These are phyloP conservation scores for Thalassiosira allenii DNA, from an alignment of 352 stramenopile species.

Conservation along the genomic window DNA sequence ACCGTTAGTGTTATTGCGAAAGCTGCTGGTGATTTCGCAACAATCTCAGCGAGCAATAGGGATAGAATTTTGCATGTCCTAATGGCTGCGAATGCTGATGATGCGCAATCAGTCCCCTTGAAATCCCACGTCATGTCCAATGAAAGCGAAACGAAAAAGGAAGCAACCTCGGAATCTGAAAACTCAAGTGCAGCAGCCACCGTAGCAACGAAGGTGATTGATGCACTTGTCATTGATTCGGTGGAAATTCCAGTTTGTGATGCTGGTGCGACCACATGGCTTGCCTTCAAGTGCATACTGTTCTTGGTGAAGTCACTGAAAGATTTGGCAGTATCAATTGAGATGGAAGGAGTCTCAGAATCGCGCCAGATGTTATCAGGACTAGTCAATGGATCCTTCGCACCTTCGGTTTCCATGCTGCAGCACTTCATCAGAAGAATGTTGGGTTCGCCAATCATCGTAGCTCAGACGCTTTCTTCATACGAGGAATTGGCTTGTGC, in stretches of 20 bases:
- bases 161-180: slow-evolving; percentile 22
- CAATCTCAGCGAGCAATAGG: slow-evolving; percentile 79
- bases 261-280: slow-evolving; percentile 58
- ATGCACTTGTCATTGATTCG: slow-evolving; percentile 34
- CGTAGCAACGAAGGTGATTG: slow-evolving; percentile 53
- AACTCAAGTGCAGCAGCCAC: slow-evolving; percentile 42
- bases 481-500: slow-evolving; percentile 74
- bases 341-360: slow-evolving; percentile 4
- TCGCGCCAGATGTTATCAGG: slow-evolving; percentile 22
- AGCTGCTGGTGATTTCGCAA: slow-evolving; percentile 83
- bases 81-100: slow-evolving; percentile 53
- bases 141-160: slow-evolving; percentile 7
- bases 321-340: slow-evolving; percentile 20
- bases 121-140: slow-evolving; percentile 10
- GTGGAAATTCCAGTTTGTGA: slow-evolving; percentile 59
- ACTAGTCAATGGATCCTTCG: slow-evolving; percentile 73
- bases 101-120: slow-evolving; percentile 3
- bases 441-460: slow-evolving; percentile 71
- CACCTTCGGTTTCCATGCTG: slow-evolving; percentile 76
- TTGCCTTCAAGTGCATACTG: slow-evolving; percentile 69
- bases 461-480: slow-evolving; percentile 65
- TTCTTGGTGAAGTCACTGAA: slow-evolving; percentile 56
- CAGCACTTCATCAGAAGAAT: slow-evolving; percentile 86
- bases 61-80: slow-evolving; percentile 81
- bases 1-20: slow-evolving; percentile 59